Percentiles rank a stretch among this genome's conserved stretches.
These are phyloP conservation scores for Malassezia pachydermatis DNA, from an alignment of 1,284 basidiomycete genomes.

Conservation along the genomic window DNA sequence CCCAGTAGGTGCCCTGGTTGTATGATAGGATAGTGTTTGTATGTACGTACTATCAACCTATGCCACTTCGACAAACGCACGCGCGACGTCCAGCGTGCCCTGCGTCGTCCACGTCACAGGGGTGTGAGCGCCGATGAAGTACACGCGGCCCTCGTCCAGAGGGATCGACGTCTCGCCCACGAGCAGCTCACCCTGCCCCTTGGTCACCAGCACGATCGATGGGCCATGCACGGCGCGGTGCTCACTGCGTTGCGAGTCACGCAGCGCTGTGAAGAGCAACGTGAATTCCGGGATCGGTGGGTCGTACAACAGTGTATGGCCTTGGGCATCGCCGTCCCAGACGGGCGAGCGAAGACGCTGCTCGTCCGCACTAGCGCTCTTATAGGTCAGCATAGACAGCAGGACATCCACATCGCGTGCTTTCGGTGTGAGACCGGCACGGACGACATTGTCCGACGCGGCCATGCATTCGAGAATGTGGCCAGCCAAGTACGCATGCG, in stretches of 20 bases:
- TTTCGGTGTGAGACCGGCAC: constrained; percentile 94
- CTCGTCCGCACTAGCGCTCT: constrained; percentile 49
- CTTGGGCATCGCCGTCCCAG: constrained; percentile 49
- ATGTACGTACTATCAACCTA: not conserved
- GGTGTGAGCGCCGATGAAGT: constrained; percentile 70
- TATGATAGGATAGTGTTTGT: no score
- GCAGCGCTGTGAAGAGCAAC: constrained; percentile 57
- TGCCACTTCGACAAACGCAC: constrained; percentile 58
- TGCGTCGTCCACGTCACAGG: constrained; percentile 53
- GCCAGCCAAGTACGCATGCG: constrained; percentile 79
- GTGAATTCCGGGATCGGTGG: constrained; percentile 91
- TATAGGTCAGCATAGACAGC: constrained; percentile 77
- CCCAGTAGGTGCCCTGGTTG: no score
- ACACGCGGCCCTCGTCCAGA: constrained; percentile 59
- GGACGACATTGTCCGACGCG: constrained; percentile 78
- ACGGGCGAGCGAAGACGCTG: constrained; percentile 60
- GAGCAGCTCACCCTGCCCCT: constrained; percentile 56
- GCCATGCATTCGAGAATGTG: constrained; percentile 48
- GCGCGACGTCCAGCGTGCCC: constrained; percentile 56
- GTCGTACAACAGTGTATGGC: constrained; percentile 59
- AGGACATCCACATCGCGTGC: constrained; percentile 84
- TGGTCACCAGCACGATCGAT: constrained; percentile 67
- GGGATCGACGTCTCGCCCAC: constrained; percentile 8
- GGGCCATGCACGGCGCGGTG: constrained; percentile 63
- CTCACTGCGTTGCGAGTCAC: not conserved